These are phyloP conservation scores for Sclerotinia sclerotiorum DNA, from an alignment of 2,329 filamentous ascomycete genomes.

Conservation along the genomic window DNA sequence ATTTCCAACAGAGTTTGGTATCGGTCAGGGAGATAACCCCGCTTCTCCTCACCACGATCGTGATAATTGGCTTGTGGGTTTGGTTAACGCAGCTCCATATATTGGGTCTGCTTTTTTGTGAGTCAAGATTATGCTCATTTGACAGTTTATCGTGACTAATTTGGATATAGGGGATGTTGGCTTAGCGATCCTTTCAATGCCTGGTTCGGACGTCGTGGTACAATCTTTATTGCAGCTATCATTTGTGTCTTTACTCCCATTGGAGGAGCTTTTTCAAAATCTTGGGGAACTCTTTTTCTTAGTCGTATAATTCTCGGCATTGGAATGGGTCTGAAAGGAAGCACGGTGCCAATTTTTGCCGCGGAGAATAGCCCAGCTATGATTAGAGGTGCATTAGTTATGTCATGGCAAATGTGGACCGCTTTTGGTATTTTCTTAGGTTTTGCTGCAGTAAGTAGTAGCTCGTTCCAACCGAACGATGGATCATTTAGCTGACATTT, in stretches of 20 bases:
- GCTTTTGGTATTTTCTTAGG: conserved; percentile 59
- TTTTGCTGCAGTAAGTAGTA: conserved; percentile 33
- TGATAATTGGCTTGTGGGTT: conserved; percentile 53
- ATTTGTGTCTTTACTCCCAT: conserved; percentile 53
- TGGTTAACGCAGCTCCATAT: conserved; percentile 58
- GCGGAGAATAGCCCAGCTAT: conserved; percentile 54
- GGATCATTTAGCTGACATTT: neutral
- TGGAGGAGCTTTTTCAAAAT: conserved; percentile 57
- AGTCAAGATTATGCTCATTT: conserved; percentile 26
- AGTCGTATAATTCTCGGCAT: conserved; percentile 57
- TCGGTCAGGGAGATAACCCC: conserved; percentile 41
- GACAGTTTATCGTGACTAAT: conserved; percentile 37
- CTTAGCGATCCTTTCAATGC: conserved; percentile 64
- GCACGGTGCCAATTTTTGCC: conserved; percentile 51
- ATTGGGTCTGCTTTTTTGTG: conserved; percentile 47
- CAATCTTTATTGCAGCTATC: conserved; percentile 74
- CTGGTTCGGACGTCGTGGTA: conserved; percentile 64
- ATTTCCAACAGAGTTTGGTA: conserved; percentile 51
- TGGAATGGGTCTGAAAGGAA: conserved; percentile 59
- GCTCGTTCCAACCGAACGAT: too few species aligned
- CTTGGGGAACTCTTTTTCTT: conserved; percentile 56
- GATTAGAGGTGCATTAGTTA: conserved; percentile 66
- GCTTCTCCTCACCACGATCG: conserved; percentile 16
- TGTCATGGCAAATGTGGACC: conserved; percentile 78
- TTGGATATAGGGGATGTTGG: conserved; percentile 57